Evolutionary conservation across 2,329 filamentous ascomycete genomes (phyloP).

Genomic region (Bipolaris bicolor): DNA sequence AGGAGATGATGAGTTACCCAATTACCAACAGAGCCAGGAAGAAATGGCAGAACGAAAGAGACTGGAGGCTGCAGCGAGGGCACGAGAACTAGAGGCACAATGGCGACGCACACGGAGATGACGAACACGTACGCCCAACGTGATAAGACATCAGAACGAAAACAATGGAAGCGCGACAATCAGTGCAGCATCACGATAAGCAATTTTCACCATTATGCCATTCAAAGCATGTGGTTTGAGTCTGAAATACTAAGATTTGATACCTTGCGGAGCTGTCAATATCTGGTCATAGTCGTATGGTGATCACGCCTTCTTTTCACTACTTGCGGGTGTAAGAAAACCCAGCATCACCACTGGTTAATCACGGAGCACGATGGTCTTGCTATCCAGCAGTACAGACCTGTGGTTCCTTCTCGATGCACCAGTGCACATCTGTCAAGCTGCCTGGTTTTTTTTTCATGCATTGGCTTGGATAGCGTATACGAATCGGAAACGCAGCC

Average conservation of each 20-base stretch:
- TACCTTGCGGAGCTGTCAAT: background rate
- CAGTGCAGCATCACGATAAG: background rate
- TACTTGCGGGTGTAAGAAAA: background rate
- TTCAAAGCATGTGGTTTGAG: background rate
- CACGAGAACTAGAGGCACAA: slow-evolving; percentile 53
- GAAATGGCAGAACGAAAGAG: slow-evolving; percentile 51
- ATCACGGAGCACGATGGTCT: background rate
- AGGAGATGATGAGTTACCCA: slow-evolving; percentile 50
- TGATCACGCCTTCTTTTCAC: background rate
- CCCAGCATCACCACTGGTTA: background rate
- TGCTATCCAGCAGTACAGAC: background rate
- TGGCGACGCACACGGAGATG: slow-evolving; percentile 43
- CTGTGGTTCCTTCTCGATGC: no score
- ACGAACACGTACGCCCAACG: background rate
- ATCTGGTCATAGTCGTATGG: background rate
- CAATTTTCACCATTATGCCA: background rate
- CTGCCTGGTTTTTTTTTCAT: no score
- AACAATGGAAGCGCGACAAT: background rate
- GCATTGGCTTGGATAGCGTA: no score
- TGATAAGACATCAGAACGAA: background rate
- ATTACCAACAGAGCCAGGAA: slow-evolving; percentile 57
- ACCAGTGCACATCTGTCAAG: no score
- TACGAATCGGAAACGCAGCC: background rate
- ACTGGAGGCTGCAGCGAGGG: slow-evolving; percentile 51
- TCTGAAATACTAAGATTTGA: background rate